Evolutionary conservation across 2,329 filamentous ascomycete species (phyloP).

Genomic region (Stagonosporopsis rhizophila): DNA sequence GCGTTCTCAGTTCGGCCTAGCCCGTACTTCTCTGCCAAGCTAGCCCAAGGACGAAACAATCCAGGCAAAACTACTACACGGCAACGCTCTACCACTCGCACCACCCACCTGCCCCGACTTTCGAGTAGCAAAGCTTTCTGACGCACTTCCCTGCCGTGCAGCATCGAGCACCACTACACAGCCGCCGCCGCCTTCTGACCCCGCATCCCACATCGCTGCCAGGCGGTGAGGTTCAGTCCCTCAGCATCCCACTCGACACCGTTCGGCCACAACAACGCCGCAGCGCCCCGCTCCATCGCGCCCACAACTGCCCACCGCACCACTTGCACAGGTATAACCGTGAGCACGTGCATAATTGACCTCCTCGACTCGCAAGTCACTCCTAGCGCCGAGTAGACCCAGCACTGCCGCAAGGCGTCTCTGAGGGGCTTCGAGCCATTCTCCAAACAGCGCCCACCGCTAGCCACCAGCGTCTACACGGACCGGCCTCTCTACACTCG

Average conservation of each 20-base stretch:
- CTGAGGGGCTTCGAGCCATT: slow-evolving; percentile 52
- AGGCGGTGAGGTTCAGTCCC: slow-evolving; percentile 48
- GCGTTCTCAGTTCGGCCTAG: slow-evolving; percentile 29
- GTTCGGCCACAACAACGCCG: slow-evolving; percentile 47
- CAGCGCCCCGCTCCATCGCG: slow-evolving; percentile 39
- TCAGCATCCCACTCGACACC: slow-evolving; percentile 45
- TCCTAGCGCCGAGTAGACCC: slow-evolving; percentile 45
- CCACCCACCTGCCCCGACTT: slow-evolving; percentile 31
- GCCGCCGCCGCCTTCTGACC: slow-evolving; percentile 18
- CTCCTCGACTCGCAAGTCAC: slow-evolving; percentile 29
- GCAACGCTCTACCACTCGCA: slow-evolving; percentile 40
- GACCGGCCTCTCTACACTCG: slow-evolving; percentile 32
- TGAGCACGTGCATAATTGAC: slow-evolving; percentile 40
- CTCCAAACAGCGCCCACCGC: slow-evolving; percentile 39
- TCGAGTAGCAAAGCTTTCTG: slow-evolving; percentile 25
- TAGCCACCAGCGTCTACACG: slow-evolving; percentile 27
- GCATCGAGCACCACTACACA: slow-evolving; percentile 26
- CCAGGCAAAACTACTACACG: slow-evolving; percentile 34
- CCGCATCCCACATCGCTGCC: slow-evolving; percentile 29
- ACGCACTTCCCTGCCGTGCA: slow-evolving; percentile 34
- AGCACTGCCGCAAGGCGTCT: slow-evolving; percentile 43
- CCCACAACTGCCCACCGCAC: slow-evolving; percentile 38
- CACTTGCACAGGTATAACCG: slow-evolving; percentile 39
- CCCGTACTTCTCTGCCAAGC: slow-evolving; percentile 27
- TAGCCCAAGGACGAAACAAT: slow-evolving; percentile 30